These are phyloP conservation scores for Venturia effusa DNA, from an alignment of 2,329 filamentous ascomycete species.

Conservation along the genomic window DNA sequence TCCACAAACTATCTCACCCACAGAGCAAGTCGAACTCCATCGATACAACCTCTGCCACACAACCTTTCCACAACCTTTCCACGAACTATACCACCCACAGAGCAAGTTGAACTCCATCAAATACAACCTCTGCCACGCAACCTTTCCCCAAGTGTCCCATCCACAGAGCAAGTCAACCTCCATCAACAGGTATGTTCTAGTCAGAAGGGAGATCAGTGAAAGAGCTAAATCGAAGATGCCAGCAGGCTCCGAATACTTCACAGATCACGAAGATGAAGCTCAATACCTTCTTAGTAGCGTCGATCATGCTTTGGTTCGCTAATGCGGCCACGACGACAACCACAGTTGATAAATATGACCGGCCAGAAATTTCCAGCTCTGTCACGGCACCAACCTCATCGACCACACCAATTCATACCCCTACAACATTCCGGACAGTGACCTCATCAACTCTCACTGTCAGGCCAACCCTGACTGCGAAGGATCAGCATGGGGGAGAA, in stretches of 20 bases:
- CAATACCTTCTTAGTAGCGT: not conserved
- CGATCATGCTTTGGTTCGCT: not conserved
- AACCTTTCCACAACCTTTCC: not conserved
- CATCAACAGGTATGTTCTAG: not conserved
- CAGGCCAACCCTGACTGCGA: too few relatives aligned
- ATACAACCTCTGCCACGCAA: not conserved
- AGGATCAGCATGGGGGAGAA: too few relatives aligned
- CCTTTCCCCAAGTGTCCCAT: not conserved
- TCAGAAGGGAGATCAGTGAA: not conserved
- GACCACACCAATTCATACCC: too few relatives aligned
- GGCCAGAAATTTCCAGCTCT: too few relatives aligned
- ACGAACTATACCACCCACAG: not conserved
- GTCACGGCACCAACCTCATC: too few relatives aligned
- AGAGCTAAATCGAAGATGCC: not conserved
- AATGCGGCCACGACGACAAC: not conserved
- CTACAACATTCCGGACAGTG: too few relatives aligned
- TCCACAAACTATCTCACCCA: not conserved
- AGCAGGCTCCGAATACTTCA: not conserved
- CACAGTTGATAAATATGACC: not conserved
- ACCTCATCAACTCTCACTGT: too few relatives aligned
- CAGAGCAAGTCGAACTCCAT: not conserved
- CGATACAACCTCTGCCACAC: not conserved
- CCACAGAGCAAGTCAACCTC: not conserved
- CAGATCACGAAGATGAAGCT: not conserved
- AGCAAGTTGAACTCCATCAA: not conserved